A percentile compares a stretch with the other conserved stretches of the same genome.
Evolutionary conservation across 2,329 filamentous ascomycete species (phyloP).

Genomic region (Fusarium sp.): DNA sequence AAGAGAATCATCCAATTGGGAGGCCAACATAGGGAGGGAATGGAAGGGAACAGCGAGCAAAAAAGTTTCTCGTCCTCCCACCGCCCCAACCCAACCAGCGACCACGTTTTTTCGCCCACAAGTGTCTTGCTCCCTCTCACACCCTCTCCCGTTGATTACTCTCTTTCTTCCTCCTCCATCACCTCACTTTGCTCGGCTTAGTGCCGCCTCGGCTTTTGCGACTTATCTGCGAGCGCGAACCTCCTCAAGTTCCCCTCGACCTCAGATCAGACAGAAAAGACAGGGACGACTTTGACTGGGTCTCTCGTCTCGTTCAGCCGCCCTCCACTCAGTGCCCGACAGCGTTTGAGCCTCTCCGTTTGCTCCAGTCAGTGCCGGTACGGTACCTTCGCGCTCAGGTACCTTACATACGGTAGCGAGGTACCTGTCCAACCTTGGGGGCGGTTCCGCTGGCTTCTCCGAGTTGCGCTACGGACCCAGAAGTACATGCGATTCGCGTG

Average conservation of each 20-base stretch:
- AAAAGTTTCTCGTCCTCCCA: slow-evolving; percentile 34
- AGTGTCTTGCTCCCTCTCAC: slow-evolving; percentile 34
- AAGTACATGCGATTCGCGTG: slow-evolving; percentile 22
- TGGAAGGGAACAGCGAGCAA: not conserved
- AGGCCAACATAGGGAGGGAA: slow-evolving; percentile 4
- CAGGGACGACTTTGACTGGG: slow-evolving; percentile 5
- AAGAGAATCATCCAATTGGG: not conserved
- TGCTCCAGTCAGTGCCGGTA: slow-evolving; percentile 8
- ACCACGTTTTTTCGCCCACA: slow-evolving; percentile 38
- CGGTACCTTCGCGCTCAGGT: slow-evolving; percentile 25
- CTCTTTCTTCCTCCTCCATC: slow-evolving; percentile 8
- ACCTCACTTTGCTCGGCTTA: slow-evolving; percentile 22
- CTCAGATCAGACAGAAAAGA: not conserved
- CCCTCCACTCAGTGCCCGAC: slow-evolving; percentile 30
- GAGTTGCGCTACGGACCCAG: not conserved
- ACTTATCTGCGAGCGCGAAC: not conserved
- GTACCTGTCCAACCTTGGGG: slow-evolving; percentile 23
- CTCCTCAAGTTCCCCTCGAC: slow-evolving; percentile 1
- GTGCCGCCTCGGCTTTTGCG: slow-evolving; percentile 9
- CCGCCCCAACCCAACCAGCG: slow-evolving; percentile 35
- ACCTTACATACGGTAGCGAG: slow-evolving; percentile 29
- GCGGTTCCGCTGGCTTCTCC: slow-evolving; percentile 22
- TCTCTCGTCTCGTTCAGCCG: slow-evolving; percentile 12
- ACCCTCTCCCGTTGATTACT: slow-evolving; percentile 7
- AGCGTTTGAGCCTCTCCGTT: slow-evolving; percentile 29